Percentiles rank a stretch among this genome's conserved stretches.
Conservation (phyloP, 371 early-diverging fungal species). For the Rhizopus delemar region DNA sequence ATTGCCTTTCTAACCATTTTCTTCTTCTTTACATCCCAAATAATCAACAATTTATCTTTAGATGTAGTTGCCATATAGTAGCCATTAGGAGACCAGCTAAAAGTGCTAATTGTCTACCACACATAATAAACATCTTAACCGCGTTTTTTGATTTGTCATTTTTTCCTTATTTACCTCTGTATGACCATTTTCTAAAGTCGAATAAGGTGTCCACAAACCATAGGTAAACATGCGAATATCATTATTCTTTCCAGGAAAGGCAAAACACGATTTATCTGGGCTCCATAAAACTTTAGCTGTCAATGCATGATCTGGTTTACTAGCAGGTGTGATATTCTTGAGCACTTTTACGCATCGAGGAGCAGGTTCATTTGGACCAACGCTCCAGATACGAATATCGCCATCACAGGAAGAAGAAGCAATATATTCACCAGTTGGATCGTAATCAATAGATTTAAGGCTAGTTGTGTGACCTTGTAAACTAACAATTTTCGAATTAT, state of each 20-base stretch:
- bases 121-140: not conserved
- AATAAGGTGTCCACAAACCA: conserved; percentile 43
- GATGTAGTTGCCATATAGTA: conserved; percentile 50
- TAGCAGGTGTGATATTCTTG: conserved; percentile 5
- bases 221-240: conserved; percentile 46
- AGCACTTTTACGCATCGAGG: conserved; percentile 43
- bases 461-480: conserved; percentile 44
- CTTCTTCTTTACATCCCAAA: conserved; percentile 54
- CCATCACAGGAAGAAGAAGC: conserved; percentile 65
- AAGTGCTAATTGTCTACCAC: conserved; percentile 29
- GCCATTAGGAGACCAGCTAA: conserved; percentile 69
- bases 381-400: conserved; percentile 62
- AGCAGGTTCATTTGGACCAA: conserved; percentile 37
- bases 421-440: conserved; percentile 43
- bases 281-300: conserved; percentile 57
- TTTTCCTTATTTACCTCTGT: conserved; percentile 27
- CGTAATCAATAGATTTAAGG: conserved; percentile 49
- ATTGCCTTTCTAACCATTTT: conserved; percentile 25
- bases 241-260: conserved; percentile 50
- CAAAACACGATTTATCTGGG: conserved; percentile 55
- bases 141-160: not conserved
- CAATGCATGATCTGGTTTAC: conserved; percentile 16
- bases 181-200: conserved; percentile 38
- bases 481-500: conserved; percentile 34
- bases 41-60: conserved; percentile 40